Evolutionary conservation across 305 asterid species (phyloP).

Genomic region (Fraxinus ornus): DNA sequence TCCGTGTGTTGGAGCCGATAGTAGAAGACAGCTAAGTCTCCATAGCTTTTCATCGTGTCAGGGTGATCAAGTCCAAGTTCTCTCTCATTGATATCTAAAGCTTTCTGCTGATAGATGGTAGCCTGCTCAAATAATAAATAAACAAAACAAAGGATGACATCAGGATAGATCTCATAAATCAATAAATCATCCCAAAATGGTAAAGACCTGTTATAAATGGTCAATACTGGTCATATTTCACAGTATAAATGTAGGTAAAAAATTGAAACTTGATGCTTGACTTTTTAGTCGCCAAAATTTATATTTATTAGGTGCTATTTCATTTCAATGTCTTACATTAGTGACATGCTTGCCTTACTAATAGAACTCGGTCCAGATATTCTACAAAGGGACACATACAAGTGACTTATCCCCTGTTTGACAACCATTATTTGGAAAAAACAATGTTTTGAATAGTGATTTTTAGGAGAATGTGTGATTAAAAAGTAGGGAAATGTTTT

Average conservation of each 20-base stretch:
- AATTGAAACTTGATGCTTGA: background rate
- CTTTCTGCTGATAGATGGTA: constrained; percentile 86
- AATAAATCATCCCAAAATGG: constrained; percentile 6
- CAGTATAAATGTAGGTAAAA: background rate
- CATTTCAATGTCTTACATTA: background rate
- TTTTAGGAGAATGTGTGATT: background rate
- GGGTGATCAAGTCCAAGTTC: constrained; percentile 95
- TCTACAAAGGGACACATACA: background rate
- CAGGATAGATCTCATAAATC: constrained; percentile 13
- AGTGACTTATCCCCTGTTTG: background rate
- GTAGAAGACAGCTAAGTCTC: constrained; percentile 90
- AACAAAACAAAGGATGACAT: constrained; percentile 20
- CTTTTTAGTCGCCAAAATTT: background rate
- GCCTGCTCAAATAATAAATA: constrained; percentile 48
- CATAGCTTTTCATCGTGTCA: constrained; percentile 93
- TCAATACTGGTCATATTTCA: background rate
- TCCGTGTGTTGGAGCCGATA: constrained; percentile 90
- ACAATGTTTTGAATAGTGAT: background rate
- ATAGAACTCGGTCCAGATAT: background rate
- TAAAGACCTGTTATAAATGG: constrained; percentile 1
- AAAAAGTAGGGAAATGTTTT: background rate
- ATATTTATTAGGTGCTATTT: background rate
- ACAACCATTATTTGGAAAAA: background rate
- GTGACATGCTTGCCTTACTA: background rate
- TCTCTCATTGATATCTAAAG: constrained; percentile 88